Base-by-base conservation (phyloP, 192 early-diverging fungal genomes). In the Podila epicladia region DNA sequence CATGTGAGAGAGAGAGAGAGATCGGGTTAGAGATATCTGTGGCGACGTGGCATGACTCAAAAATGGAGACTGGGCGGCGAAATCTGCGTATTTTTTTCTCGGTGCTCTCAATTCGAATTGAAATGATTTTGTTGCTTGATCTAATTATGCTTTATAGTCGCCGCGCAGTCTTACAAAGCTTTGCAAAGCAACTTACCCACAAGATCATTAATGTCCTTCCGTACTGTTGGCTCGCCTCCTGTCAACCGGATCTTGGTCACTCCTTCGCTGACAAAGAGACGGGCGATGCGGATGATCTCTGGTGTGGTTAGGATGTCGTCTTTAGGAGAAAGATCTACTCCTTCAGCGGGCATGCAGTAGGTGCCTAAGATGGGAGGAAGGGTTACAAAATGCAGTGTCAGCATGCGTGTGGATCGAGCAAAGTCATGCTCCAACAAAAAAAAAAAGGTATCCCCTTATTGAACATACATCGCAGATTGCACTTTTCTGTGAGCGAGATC, bases 331-430 rank as follows among this genome's bases (percentile, higher is more conserved):
- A 95, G 78, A 22, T 88, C 86, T 5, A 97, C 83, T 12, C 96
- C 96, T 59, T 95, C 95, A 28, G 89, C 93, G 20, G 95, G 96
- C 97, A 98, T 99, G 80, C 97, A 99, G 85, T 99, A 99, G 7
- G 94, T 95, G 77, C 93, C 93, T 93, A 51, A 55, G 33, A 72
- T 68, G 26, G 20, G n/a, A n/a, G 45, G 22, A n/a, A 20, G 37
- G 19, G 24, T 24, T 6, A 24, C 11, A 58, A 17, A 19, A 19
- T 37, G 9, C 57, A 9, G 11, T 33, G 59, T 61, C 6, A 31
- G 17, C 29, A 31, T 17, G 9, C 9, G 9, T 9, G 5, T 24
- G 31, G 59, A 61, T 35, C 59, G 12, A 31, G 19, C 15, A 33
- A 19, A 1, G 26, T 0, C 2, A 35, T 19, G 0, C 59, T 31